Conservation (phyloP, 768 basidiomycete species). For the Russula brevipes region DNA sequence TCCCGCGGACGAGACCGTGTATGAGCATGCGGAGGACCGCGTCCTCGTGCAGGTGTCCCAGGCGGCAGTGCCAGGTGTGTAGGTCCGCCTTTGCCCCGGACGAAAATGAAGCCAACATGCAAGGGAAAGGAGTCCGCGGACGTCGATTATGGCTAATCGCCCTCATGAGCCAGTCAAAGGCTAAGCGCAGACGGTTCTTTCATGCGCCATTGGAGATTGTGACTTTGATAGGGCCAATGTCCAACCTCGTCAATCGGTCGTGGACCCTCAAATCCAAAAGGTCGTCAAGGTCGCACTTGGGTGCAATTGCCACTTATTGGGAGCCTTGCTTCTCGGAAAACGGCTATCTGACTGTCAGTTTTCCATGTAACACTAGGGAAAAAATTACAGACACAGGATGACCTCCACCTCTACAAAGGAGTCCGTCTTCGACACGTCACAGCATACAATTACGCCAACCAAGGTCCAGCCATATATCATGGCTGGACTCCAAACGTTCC, state of each 20-base stretch:
- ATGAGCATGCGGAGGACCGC: not conserved
- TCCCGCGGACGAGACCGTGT: not conserved
- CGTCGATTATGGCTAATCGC: slow-evolving; percentile 41
- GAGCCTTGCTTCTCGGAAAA: slow-evolving; percentile 51
- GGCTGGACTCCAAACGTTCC: slow-evolving; percentile 30
- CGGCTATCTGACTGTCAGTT: slow-evolving; percentile 39
- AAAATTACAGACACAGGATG: slow-evolving; percentile 57
- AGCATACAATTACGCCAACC: slow-evolving; percentile 82
- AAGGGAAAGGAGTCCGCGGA: too few species aligned
- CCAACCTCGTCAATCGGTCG: slow-evolving; percentile 51
- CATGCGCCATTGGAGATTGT: slow-evolving; percentile 51
- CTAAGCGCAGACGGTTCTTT: slow-evolving; percentile 65
- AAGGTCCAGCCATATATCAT: slow-evolving; percentile 48
- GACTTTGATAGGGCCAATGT: slow-evolving; percentile 76
- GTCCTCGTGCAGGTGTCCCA: not conserved
- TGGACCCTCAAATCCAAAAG: slow-evolving; percentile 54
- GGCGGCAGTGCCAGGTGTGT: not conserved
- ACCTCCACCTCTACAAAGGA: slow-evolving; percentile 65
- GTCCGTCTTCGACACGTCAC: slow-evolving; percentile 58
- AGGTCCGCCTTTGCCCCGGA: too few species aligned
- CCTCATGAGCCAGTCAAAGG: slow-evolving; percentile 70
- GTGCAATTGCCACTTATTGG: slow-evolving; percentile 75
- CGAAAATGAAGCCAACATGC: too few species aligned
- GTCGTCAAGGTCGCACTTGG: slow-evolving; percentile 72
- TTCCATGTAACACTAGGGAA: slow-evolving; percentile 8